phyloP scores from a whole-genome alignment of 2,329 filamentous ascomycete genomes.

The Simplicillium aogashimaense region DNA sequence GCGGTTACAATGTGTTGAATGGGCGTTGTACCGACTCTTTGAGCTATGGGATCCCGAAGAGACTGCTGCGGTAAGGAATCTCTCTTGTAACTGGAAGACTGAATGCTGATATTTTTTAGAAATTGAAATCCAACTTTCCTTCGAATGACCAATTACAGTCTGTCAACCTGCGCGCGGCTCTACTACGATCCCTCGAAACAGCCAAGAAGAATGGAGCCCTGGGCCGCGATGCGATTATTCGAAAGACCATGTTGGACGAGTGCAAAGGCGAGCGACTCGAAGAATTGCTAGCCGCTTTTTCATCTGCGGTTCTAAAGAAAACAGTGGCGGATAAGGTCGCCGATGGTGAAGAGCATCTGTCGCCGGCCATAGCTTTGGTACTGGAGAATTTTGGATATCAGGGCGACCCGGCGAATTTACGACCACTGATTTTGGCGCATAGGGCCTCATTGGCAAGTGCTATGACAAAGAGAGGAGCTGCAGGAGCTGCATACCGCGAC shows the following conservation, averaged over 20 bases:
- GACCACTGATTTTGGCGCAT: constrained; percentile 64
- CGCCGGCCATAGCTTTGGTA: constrained; percentile 44
- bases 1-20: constrained; percentile 75
- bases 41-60: constrained; percentile 71
- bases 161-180: constrained; percentile 74
- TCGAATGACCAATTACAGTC: constrained; percentile 85
- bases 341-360: constrained; percentile 27
- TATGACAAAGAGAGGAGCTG: constrained; percentile 49
- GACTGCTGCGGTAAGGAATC: constrained; percentile 52
- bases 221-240: constrained; percentile 67
- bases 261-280: constrained; percentile 87
- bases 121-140: constrained; percentile 83
- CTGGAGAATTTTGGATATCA: constrained; percentile 49
- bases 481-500: constrained; percentile 47
- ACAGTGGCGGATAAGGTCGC: constrained; percentile 35
- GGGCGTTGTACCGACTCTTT: constrained; percentile 84
- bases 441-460: constrained; percentile 52
- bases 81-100: neutral
- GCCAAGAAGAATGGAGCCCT: constrained; percentile 81
- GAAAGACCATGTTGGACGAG: constrained; percentile 95
- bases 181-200: constrained; percentile 72
- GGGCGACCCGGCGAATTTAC: constrained; percentile 43
- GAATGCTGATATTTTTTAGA: constrained; percentile 37
- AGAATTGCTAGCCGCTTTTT: constrained; percentile 77
- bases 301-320: constrained; percentile 70